These are phyloP conservation scores for Ganoderma leucocontextum DNA, from an alignment of 1,284 basidiomycete genomes.

Conservation along the genomic window DNA sequence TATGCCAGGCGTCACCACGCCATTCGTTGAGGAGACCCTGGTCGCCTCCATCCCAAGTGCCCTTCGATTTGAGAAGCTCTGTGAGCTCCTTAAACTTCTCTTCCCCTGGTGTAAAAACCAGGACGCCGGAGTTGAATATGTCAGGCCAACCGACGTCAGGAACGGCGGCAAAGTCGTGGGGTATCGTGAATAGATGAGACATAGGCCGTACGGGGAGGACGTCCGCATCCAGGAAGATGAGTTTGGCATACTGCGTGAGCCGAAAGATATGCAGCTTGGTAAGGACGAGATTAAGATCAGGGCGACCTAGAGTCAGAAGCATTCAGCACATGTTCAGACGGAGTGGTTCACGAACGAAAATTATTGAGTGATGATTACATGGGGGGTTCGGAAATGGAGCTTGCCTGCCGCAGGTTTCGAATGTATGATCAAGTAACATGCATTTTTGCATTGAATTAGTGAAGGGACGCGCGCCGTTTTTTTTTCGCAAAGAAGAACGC, in stretches of 20 bases:
- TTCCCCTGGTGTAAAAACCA: slow-evolving; percentile 86
- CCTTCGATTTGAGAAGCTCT: slow-evolving; percentile 74
- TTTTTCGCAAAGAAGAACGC: slow-evolving; percentile 8
- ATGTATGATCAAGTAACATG: not conserved
- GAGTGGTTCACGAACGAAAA: not conserved
- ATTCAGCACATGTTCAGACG: slow-evolving; percentile 1
- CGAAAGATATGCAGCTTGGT: slow-evolving; percentile 97
- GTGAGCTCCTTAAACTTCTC: slow-evolving; percentile 84
- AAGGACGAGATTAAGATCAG: slow-evolving; percentile 90
- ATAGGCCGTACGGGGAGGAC: slow-evolving; percentile 89
- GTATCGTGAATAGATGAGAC: slow-evolving; percentile 85
- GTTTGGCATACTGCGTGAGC: slow-evolving; percentile 84
- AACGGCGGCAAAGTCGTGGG: slow-evolving; percentile 85
- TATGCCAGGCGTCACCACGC: slow-evolving; percentile 87
- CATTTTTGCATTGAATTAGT: no score
- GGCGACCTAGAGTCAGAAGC: slow-evolving; percentile 73
- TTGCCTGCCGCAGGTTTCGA: not conserved
- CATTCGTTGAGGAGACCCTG: slow-evolving; percentile 97
- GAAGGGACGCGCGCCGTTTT: not conserved
- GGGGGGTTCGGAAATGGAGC: not conserved
- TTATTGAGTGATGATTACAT: slow-evolving; percentile 14
- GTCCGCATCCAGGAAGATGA: slow-evolving; percentile 97
- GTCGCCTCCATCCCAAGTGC: slow-evolving; percentile 97
- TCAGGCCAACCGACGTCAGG: slow-evolving; percentile 99
- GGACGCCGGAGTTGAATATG: slow-evolving; percentile 97